Conservation (phyloP, 176 grass and related monocot genomes). For the Oryza australiensis region DNA sequence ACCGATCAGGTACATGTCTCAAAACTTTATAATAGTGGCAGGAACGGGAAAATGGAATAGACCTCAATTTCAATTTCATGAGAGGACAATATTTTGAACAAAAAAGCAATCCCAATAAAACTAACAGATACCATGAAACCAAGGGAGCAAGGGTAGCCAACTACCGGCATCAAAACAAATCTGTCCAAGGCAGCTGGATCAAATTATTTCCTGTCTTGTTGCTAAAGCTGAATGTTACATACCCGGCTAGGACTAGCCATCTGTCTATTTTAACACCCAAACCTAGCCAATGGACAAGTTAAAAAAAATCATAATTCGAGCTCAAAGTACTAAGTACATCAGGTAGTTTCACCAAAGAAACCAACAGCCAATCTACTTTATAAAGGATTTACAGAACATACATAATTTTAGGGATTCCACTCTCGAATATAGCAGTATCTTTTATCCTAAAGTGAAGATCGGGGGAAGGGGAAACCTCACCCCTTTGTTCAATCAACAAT, state of each 20-base stretch:
- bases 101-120: neutral
- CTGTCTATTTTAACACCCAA: neutral
- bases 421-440: too few species aligned
- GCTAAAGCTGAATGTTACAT: neutral
- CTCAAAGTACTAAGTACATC: neutral
- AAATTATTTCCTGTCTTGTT: too few species aligned
- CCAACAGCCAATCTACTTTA: too few species aligned
- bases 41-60: neutral
- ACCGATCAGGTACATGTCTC: neutral
- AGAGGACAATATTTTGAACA: neutral
- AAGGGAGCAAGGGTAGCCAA: neutral
- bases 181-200: neutral
- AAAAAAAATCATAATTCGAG: neutral
- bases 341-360: constrained; percentile 18
- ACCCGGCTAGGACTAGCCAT: neutral
- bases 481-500: too few species aligned
- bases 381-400: too few species aligned
- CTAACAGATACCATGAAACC: neutral
- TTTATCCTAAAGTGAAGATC: too few species aligned
- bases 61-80: neutral
- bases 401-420: too few species aligned
- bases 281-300: neutral
- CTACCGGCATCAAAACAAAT: neutral
- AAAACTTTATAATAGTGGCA: neutral
- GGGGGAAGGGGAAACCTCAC: too few species aligned